These are phyloP conservation scores for Mycena albidolilacea DNA, from an alignment of 768 basidiomycete genomes.

Conservation along the genomic window DNA sequence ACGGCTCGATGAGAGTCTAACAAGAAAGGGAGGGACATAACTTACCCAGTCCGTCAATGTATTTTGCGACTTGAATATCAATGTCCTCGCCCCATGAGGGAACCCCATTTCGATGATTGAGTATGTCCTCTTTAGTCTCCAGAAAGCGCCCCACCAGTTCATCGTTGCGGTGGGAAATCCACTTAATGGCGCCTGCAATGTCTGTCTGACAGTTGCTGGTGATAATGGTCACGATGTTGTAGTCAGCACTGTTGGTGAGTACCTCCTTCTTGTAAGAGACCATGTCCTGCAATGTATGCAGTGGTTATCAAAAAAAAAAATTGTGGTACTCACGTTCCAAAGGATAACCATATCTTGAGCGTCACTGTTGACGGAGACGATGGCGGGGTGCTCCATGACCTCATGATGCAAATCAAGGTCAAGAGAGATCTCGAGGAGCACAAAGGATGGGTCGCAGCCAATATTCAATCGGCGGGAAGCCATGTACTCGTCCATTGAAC, in stretches of 20 bases:
- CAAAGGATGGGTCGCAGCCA: conserved; percentile 30
- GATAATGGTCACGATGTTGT: conserved; percentile 36
- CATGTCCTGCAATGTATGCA: conserved; percentile 27
- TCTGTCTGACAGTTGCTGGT: conserved; percentile 21
- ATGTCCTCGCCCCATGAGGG: conserved; percentile 18
- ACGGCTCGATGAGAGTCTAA: too few species aligned
- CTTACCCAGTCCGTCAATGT: conserved; percentile 22
- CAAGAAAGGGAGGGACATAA: neutral
- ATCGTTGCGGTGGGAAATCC: conserved; percentile 10
- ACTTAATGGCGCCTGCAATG: conserved; percentile 13
- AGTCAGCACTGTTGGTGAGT: conserved; percentile 26
- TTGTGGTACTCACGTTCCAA: conserved; percentile 24
- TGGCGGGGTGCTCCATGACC: too few species aligned
- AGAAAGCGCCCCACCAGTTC: conserved; percentile 13
- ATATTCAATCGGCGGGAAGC: conserved; percentile 32
- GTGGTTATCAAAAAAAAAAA: neutral
- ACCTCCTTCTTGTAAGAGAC: neutral
- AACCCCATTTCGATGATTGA: conserved; percentile 14
- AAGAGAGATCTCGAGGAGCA: conserved; percentile 25
- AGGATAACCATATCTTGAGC: conserved; percentile 33
- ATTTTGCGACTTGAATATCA: conserved; percentile 8
- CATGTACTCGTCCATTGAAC: conserved; percentile 20
- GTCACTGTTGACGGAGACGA: too few species aligned
- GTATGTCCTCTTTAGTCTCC: conserved; percentile 6
- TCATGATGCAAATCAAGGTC: conserved; percentile 23